These are phyloP conservation scores for Chaetomium cochliodes DNA, from an alignment of 495 filamentous ascomycete species.

Conservation along the genomic window DNA sequence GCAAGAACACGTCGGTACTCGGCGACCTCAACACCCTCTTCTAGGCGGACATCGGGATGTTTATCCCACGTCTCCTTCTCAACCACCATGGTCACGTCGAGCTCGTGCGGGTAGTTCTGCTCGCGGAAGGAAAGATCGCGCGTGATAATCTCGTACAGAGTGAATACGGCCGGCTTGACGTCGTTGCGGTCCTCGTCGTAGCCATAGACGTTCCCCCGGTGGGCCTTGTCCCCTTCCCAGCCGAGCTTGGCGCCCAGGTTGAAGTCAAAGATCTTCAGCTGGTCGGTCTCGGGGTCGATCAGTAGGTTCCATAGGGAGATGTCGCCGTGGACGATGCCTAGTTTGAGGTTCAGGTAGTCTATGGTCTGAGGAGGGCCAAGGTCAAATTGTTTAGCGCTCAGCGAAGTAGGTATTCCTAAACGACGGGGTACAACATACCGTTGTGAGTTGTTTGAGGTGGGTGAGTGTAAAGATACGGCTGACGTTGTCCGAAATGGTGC, in stretches of 20 bases:
- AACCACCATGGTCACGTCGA: conserved; percentile 3
- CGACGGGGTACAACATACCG: neutral
- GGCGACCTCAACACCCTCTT: conserved; percentile 5
- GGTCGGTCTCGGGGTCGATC: conserved; percentile 17
- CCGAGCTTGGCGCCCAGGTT: conserved; percentile 15
- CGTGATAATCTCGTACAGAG: conserved; percentile 22
- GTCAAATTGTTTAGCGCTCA: neutral
- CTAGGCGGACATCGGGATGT: conserved; percentile 14
- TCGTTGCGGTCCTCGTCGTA: conserved; percentile 14
- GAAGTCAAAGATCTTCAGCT: conserved; percentile 21
- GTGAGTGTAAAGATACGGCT: conserved; percentile 19
- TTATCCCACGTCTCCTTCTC: conserved; percentile 11
- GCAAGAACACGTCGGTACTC: conserved; percentile 16
- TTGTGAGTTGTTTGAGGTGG: conserved; percentile 18
- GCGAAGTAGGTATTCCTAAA: too few species aligned
- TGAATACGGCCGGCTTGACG: conserved; percentile 17
- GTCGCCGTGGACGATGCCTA: conserved; percentile 20
- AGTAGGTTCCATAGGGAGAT: conserved; percentile 15
- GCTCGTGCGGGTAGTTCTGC: conserved; percentile 11
- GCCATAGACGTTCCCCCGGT: neutral
- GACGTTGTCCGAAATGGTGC: conserved; percentile 10
- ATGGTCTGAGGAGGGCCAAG: conserved; percentile 8
- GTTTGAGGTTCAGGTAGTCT: conserved; percentile 23
- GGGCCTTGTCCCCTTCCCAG: conserved; percentile 13
- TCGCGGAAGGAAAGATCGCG: conserved; percentile 8